Base-by-base conservation (phyloP, 768 basidiomycete genomes). In the Rhodosporidiobolus sp. region DNA sequence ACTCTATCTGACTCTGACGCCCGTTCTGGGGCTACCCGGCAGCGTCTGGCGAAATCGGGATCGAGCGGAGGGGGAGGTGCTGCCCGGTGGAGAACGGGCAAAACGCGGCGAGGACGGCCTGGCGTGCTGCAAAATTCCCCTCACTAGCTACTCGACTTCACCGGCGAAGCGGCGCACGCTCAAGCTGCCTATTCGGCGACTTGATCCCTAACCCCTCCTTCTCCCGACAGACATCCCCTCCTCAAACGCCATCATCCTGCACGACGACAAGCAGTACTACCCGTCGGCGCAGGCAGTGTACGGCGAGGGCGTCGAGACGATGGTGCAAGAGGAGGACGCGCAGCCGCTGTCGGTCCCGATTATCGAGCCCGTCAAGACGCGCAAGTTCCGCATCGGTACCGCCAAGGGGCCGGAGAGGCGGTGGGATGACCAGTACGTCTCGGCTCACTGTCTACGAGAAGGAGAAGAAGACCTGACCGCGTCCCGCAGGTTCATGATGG, bases 241-340 rank as follows among this genome's bases (percentile, higher is more conserved):
- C 45, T 89, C 90, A 75, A 91, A 89, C 71, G 82, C 74, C 75
- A 80, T 83, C 58, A 81, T 98, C 55, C 84, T 98, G 56, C 95
- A 98, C 78, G 96, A 98, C 80, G 91, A 99, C 83, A 99, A 99
- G 82, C 91, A 93, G 81, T 98, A 99, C 81, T 99, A 99, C 80
- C 91, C 93, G 22, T 90, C 90, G 22, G 95, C 96, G 1, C 85
- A 84, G 66, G 93, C 97, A 26, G 87, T 94, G 3, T 99, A 99
- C 81, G 96, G 96, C 4, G 84, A 87, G 50, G 96, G 88, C 69
- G 96, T 99, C 43, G 95, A 98, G 82, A 90, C 96, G 1, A 82
- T 98, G 76, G 96, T 99, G 4, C 96, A 98, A 80, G 96, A 99
- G 81, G 96, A 99, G 82, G 96, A 99, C 79, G 88, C 91, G 6